Percentiles rank a stretch among this genome's conserved stretches.
Evolutionary conservation across 2,329 filamentous ascomycete species (phyloP).

Genomic region (Karstenula rhodostoma): DNA sequence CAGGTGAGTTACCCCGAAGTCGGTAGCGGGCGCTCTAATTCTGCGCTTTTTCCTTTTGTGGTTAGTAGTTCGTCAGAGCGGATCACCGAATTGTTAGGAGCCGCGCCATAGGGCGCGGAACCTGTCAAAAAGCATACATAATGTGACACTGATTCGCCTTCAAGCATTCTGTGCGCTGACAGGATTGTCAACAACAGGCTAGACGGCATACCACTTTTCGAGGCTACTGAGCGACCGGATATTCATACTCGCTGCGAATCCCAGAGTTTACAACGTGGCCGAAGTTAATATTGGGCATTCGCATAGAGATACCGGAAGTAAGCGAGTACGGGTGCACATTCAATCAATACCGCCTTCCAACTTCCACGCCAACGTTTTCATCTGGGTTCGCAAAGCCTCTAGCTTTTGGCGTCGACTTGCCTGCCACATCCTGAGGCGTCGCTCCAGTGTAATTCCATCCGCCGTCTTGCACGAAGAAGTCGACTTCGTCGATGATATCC

Average conservation of each 20-base stretch:
- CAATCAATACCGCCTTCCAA: constrained; percentile 44
- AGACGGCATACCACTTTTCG: too few relatives aligned
- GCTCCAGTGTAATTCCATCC: constrained; percentile 54
- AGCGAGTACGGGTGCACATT: not conserved
- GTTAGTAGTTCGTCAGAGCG: not conserved
- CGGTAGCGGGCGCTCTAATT: constrained; percentile 12
- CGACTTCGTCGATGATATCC: constrained; percentile 93
- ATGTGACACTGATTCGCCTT: not conserved
- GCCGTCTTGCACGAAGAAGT: constrained; percentile 80
- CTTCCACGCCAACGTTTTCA: constrained; percentile 48
- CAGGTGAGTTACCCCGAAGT: not conserved
- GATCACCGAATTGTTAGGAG: not conserved
- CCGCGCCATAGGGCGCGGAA: constrained; percentile 1
- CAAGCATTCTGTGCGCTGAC: not conserved
- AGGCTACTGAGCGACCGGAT: too few relatives aligned
- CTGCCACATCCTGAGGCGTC: constrained; percentile 38
- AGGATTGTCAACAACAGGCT: not conserved
- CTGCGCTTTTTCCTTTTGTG: not conserved
- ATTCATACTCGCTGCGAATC: not conserved
- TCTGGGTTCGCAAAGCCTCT: constrained; percentile 49
- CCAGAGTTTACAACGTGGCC: not conserved
- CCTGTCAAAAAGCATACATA: not conserved
- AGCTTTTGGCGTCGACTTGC: constrained; percentile 47
- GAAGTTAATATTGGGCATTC: not conserved
- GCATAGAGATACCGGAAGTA: not conserved